Evolutionary conservation across 495 filamentous ascomycete genomes (phyloP).

Genomic region (Podospora fimiseda): DNA sequence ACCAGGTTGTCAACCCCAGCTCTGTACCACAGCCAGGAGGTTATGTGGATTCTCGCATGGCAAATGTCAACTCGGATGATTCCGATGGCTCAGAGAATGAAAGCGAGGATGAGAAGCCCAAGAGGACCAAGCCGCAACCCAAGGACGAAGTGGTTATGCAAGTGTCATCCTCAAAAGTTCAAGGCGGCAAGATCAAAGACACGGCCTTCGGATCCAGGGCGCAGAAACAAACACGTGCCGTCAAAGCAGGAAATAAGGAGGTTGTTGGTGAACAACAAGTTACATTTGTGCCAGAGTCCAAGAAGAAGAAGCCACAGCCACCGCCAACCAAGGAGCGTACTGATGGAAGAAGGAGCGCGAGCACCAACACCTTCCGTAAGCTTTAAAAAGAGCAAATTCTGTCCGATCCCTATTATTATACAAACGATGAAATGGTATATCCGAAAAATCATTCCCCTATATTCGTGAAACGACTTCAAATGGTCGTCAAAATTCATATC

Average conservation of each 20-base stretch:
- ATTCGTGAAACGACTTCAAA: conserved; percentile 7
- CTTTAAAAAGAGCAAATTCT: conserved; percentile 39
- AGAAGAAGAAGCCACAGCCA: conserved; percentile 39
- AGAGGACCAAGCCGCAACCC: conserved; percentile 32
- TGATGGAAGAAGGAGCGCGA: conserved; percentile 61
- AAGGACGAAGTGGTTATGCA: conserved; percentile 51
- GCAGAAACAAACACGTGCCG: conserved; percentile 38
- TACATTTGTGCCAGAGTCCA: conserved; percentile 68
- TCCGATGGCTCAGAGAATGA: conserved; percentile 18
- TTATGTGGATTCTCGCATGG: conserved; percentile 1
- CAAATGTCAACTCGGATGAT: conserved; percentile 10
- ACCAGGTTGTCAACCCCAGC: conserved; percentile 79
- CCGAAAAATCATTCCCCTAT: neutral
- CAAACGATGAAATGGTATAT: conserved; percentile 17
- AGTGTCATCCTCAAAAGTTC: conserved; percentile 60
- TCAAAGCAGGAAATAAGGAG: conserved; percentile 42
- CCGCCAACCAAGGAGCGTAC: conserved; percentile 33
- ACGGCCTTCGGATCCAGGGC: conserved; percentile 68
- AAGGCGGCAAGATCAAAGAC: conserved; percentile 48
- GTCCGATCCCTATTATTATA: conserved; percentile 22
- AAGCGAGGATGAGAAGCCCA: conserved; percentile 37
- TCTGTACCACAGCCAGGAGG: conserved; percentile 27
- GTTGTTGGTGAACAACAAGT: conserved; percentile 79
- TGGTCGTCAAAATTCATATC: neutral
- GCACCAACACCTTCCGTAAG: conserved; percentile 62